Conservation (phyloP, 805 yeast genomes). For the Candida ponderosae region DNA sequence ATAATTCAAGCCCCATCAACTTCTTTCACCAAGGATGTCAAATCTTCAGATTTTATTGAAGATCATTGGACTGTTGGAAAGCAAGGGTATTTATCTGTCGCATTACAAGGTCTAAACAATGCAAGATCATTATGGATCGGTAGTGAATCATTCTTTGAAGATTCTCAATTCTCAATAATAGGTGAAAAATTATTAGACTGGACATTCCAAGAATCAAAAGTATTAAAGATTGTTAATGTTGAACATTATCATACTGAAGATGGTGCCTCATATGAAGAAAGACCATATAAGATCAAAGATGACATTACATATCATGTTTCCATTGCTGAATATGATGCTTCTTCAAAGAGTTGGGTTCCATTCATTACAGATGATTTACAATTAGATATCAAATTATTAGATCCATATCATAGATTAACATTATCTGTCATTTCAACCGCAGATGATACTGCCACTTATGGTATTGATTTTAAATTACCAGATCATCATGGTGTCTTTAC, state of each 20-base stretch:
- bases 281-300: constrained; percentile 70
- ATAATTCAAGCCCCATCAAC: constrained; percentile 58
- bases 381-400: constrained; percentile 81
- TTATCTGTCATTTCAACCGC: constrained; percentile 36
- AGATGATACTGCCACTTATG: constrained; percentile 35
- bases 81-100: constrained; percentile 70
- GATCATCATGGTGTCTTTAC: constrained; percentile 98
- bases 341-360: constrained; percentile 61
- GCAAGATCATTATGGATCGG: constrained; percentile 83
- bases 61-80: constrained; percentile 72
- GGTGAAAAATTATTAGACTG: constrained; percentile 47
- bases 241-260: constrained; percentile 45
- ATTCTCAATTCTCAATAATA: constrained; percentile 26
- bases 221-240: constrained; percentile 47
- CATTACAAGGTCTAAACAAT: constrained; percentile 70
- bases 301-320: constrained; percentile 46
- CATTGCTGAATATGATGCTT: constrained; percentile 38
- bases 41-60: constrained; percentile 36
- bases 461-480: constrained; percentile 61
- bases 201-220: constrained; percentile 65
- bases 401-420: constrained; percentile 85
- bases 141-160: constrained; percentile 43
- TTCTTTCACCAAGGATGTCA: constrained; percentile 45
- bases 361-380: constrained; percentile 60
- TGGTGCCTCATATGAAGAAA: constrained; percentile 30